phyloP scores from a whole-genome alignment of 371 early-diverging fungal species.

The Actinomucor elegans region DNA sequence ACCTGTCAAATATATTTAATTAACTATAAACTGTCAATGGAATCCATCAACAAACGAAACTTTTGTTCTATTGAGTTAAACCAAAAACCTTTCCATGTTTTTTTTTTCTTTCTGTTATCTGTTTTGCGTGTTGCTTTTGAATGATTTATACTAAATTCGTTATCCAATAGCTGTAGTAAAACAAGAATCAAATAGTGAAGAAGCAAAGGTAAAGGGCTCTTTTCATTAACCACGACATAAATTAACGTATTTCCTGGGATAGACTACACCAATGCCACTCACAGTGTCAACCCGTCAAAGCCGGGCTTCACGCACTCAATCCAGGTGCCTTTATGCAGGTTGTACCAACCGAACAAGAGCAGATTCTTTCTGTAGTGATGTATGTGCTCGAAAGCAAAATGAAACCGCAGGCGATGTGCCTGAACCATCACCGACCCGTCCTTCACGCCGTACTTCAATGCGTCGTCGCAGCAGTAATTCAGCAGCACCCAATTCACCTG shows the following conservation, averaged over 20 bases:
- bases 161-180: not conserved
- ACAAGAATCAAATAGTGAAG: not conserved
- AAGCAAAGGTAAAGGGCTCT: too few species aligned
- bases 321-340: conserved; percentile 31
- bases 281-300: conserved; percentile 15
- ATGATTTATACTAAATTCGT: not conserved
- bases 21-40: too few species aligned
- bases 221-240: too few species aligned
- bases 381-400: conserved; percentile 31
- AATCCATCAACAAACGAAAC: too few species aligned
- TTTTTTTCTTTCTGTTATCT: too few species aligned
- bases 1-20: too few species aligned
- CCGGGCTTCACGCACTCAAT: conserved; percentile 11
- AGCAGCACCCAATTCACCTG: not conserved
- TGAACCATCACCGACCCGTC: not conserved
- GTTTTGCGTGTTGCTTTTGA: too few species aligned
- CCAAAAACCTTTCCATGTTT: not conserved
- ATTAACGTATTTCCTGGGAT: too few species aligned
- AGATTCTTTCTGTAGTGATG: conserved; percentile 49
- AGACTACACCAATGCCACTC: too few species aligned
- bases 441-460: not conserved
- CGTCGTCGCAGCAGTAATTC: not conserved
- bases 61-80: not conserved
- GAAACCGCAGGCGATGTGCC: not conserved
- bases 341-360: conserved; percentile 39